These are phyloP conservation scores for Cystobasidium pallidum DNA, from an alignment of 1,284 basidiomycete species.

Conservation along the genomic window DNA sequence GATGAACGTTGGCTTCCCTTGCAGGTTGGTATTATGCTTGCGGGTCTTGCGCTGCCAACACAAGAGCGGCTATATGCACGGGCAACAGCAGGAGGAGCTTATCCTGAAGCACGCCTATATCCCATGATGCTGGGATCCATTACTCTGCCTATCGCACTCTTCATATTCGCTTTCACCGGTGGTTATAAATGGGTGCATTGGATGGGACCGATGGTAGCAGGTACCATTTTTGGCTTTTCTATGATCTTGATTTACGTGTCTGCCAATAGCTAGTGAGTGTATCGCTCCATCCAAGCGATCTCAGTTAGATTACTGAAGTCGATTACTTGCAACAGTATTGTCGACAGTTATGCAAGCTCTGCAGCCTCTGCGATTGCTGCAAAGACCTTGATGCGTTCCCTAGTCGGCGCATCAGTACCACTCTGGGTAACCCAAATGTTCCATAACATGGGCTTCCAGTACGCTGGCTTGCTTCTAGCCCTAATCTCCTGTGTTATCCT, in stretches of 20 bases:
- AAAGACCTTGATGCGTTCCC: conserved; percentile 68
- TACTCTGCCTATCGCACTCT: conserved; percentile 58
- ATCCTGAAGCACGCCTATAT: conserved; percentile 55
- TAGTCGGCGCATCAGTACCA: conserved; percentile 61
- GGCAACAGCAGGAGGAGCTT: background rate
- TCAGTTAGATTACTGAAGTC: too few relatives aligned
- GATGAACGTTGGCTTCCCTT: too few relatives aligned
- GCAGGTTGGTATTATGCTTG: conserved; percentile 6
- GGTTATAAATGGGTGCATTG: conserved; percentile 58
- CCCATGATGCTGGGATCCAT: conserved; percentile 54
- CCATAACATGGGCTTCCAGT: conserved; percentile 42
- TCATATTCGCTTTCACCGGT: conserved; percentile 58
- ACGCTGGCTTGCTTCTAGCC: conserved; percentile 53
- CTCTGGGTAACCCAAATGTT: conserved; percentile 44
- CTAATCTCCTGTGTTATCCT: conserved; percentile 51
- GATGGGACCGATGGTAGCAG: conserved; percentile 59
- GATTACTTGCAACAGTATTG: conserved; percentile 48
- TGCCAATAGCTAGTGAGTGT: conserved; percentile 52
- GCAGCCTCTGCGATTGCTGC: conserved; percentile 69
- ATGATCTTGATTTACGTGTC: conserved; percentile 56
- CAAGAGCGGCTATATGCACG: conserved; percentile 44
- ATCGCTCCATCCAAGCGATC: too few relatives aligned
- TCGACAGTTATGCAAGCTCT: conserved; percentile 58
- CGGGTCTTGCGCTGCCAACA: background rate
- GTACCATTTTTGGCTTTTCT: conserved; percentile 57